These are phyloP conservation scores for Tylopilus orsonianus DNA, from an alignment of 1,284 basidiomycete species.

Conservation along the genomic window DNA sequence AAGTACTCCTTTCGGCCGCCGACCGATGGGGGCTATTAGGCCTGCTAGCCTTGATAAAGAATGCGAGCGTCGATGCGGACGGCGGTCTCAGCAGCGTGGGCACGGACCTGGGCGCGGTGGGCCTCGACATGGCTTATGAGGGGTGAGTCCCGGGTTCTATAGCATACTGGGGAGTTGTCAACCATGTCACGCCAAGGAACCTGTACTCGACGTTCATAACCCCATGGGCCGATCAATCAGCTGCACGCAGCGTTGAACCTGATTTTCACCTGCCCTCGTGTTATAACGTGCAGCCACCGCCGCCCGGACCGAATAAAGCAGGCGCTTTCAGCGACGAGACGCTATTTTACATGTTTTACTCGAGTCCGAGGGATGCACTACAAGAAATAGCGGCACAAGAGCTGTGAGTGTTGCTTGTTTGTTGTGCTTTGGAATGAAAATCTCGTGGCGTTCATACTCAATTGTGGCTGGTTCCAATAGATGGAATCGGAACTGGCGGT, in stretches of 20 bases:
- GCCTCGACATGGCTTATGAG: conserved; percentile 83
- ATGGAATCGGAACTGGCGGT: conserved; percentile 96
- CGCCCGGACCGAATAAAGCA: conserved; percentile 86
- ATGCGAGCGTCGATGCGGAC: conserved; percentile 76
- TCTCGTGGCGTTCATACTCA: background rate
- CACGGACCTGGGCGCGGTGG: conserved; percentile 90
- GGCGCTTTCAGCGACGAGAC: conserved; percentile 95
- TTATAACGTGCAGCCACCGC: conserved; percentile 91
- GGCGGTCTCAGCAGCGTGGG: conserved; percentile 85
- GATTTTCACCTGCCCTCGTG: conserved; percentile 91
- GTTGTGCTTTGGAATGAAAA: conserved; percentile 1
- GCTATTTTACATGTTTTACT: conserved; percentile 98
- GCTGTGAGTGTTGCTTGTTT: conserved; percentile 59
- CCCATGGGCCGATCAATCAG: conserved; percentile 91
- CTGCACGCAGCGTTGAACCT: conserved; percentile 82
- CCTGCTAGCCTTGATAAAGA: conserved; percentile 89
- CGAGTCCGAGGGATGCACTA: conserved; percentile 87
- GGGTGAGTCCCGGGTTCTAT: conserved; percentile 58
- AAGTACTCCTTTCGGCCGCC: conserved; percentile 90
- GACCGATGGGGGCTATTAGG: conserved; percentile 95
- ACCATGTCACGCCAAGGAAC: conserved; percentile 47
- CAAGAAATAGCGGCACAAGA: conserved; percentile 97
- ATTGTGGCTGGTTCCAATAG: conserved; percentile 40
- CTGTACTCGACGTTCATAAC: conserved; percentile 95
- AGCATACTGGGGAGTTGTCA: conserved; percentile 18